Percentiles rank a stretch among this genome's conserved stretches.
Conservation (phyloP, 1,284 basidiomycete genomes). For the Hymenochaete sp. region DNA sequence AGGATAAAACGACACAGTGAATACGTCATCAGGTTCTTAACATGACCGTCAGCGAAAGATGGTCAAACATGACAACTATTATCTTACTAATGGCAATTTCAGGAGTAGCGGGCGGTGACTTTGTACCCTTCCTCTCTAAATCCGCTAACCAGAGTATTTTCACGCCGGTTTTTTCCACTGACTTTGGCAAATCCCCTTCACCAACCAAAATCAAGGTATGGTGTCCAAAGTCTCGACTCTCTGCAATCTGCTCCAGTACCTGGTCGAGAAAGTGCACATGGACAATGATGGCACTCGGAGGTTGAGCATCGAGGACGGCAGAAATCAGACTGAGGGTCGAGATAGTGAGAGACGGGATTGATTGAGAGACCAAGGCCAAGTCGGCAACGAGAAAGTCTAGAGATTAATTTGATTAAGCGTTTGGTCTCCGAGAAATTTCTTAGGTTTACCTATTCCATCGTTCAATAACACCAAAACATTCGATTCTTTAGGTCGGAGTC, state of each 20-base stretch:
- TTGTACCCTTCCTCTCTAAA: constrained; percentile 53
- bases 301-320: constrained; percentile 51
- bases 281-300: constrained; percentile 61
- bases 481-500: constrained; percentile 53
- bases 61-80: not conserved
- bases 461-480: constrained; percentile 65
- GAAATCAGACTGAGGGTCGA: constrained; percentile 49
- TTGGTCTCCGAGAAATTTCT: not conserved
- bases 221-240: constrained; percentile 39
- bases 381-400: constrained; percentile 70
- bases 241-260: constrained; percentile 59
- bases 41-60: constrained; percentile 1
- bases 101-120: constrained; percentile 14
- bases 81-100: not conserved
- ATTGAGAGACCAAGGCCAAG: constrained; percentile 62
- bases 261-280: constrained; percentile 52
- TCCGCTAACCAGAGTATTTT: constrained; percentile 54
- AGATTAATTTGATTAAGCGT: not conserved
- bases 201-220: constrained; percentile 63
- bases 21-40: constrained; percentile 51
- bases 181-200: constrained; percentile 34
- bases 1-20: constrained; percentile 58
- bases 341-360: constrained; percentile 63
- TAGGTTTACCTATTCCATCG: constrained; percentile 55
- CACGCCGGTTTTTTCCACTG: constrained; percentile 36